A percentile compares a stretch with the other conserved stretches of the same genome.
phyloP scores from a whole-genome alignment of 1,284 basidiomycete species.

The Stygiomarasmius scandens region DNA sequence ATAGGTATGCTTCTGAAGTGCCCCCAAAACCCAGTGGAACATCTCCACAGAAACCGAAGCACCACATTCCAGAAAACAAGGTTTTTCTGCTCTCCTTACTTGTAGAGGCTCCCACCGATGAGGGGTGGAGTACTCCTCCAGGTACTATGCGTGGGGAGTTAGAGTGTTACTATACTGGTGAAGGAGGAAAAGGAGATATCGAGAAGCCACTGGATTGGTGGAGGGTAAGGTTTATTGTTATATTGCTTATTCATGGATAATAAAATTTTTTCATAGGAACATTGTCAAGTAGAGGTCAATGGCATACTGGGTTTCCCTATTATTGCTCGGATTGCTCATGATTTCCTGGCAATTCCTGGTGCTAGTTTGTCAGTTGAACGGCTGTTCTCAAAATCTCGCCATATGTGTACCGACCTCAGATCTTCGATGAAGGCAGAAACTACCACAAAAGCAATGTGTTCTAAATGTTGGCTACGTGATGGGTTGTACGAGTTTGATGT shows the following conservation, averaged over 20 bases:
- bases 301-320: no score
- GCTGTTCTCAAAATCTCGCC: constrained; percentile 26
- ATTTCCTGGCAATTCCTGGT: no score
- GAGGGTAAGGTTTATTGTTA: constrained; percentile 14
- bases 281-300: no score
- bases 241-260: constrained; percentile 14
- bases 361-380: constrained; percentile 28
- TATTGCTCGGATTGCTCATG: no score
- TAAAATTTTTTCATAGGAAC: constrained; percentile 27
- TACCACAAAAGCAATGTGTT: no score
- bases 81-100: background rate
- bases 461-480: constrained; percentile 26
- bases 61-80: background rate
- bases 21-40: background rate
- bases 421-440: constrained; percentile 24
- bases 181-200: constrained; percentile 12
- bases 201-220: constrained; percentile 19
- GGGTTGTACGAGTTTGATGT: constrained; percentile 15
- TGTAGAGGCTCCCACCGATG: background rate
- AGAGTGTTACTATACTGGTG: constrained; percentile 11
- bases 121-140: background rate
- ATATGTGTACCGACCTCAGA: constrained; percentile 22
- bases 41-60: background rate
- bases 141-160: constrained; percentile 7
- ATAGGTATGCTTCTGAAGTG: constrained; percentile 8